Base-by-base conservation (phyloP, 768 basidiomycete species). In the Multifurca ochricompacta region DNA sequence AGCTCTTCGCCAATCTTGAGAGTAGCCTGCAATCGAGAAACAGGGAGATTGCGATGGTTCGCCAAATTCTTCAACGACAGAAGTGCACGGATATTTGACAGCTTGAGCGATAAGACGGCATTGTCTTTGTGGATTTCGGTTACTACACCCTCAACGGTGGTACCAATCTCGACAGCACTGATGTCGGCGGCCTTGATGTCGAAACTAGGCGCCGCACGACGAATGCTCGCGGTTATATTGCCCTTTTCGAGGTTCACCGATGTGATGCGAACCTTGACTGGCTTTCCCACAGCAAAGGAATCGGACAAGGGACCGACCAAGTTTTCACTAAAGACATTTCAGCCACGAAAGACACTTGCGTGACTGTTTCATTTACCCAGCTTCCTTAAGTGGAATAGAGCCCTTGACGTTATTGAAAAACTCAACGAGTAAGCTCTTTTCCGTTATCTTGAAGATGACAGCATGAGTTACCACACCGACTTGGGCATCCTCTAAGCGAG, bases 321-420 rank as follows among this genome's bases (percentile, higher is more conserved):
- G 1, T 77, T 77, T 70, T 94, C 91, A 64, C 92, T 96, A 54
- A 6, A 53, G 31, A 30, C 19, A 34, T 36, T 19, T 55, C 7
- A 50, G 44, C 50, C 28, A 51, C 23, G 43, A 23, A 13, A 47
- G n/a, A 18, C 13, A 50, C 34, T 47, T 23, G 37, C 34, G 39
- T 13, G 28, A 48, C 30, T 10, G 31, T 16, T n/a, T 37, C 34
- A 60, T 76, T 39, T 69, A 92, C 91, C 85, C 88, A 10, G 85
- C 81, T 73, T 98, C 96, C 48, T 77, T 81, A 8, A 77, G 69
- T 3, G 92, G 88, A 2, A 99, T 78, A 37, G 85, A 72, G 1
- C 89, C 96, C 63, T 88, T 85, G 53, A 94, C 60, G 50, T 87
- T 87, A 58, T 92, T 94, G 66, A 86, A 99, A 62, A 96, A 89